Evolutionary conservation across 2,329 filamentous ascomycete genomes (phyloP).

Genomic region (Neocatenulostroma microsporum): DNA sequence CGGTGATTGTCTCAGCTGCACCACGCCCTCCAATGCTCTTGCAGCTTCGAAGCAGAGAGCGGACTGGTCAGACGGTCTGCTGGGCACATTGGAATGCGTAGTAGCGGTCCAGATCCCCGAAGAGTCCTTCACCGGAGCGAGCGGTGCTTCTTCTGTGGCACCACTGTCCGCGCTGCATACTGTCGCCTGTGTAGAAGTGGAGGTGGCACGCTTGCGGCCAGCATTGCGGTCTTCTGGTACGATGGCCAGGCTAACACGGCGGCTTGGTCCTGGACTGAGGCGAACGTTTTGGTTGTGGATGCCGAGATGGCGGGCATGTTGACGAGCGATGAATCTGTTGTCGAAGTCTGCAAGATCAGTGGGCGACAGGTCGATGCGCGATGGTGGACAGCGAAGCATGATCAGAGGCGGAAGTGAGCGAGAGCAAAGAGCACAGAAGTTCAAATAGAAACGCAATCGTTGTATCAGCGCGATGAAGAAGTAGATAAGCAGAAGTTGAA

Average conservation of each 20-base stretch:
- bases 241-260: constrained; percentile 9
- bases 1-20: too few relatives aligned
- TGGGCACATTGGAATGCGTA: not conserved
- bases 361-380: constrained; percentile 22
- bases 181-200: constrained; percentile 14
- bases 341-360: constrained; percentile 24
- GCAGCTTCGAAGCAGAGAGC: constrained; percentile 1
- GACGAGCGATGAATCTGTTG: constrained; percentile 14
- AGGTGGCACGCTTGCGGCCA: constrained; percentile 13
- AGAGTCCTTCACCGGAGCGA: not conserved
- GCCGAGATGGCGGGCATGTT: constrained; percentile 7
- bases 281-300: constrained; percentile 11
- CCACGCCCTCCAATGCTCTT: not conserved
- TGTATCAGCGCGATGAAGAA: not conserved
- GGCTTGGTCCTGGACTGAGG: constrained; percentile 15
- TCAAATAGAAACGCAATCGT: not conserved
- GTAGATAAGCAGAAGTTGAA: not conserved
- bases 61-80: constrained; percentile 1
- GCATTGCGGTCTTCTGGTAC: constrained; percentile 16
- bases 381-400: constrained; percentile 26
- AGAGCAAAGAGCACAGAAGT: not conserved
- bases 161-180: constrained; percentile 6
- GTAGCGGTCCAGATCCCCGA: constrained; percentile 1
- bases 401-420: not conserved
- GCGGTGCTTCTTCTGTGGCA: not conserved